Base-by-base conservation (phyloP, 1,139 yeast species). In the Yamadazyma songkhlaensis region DNA sequence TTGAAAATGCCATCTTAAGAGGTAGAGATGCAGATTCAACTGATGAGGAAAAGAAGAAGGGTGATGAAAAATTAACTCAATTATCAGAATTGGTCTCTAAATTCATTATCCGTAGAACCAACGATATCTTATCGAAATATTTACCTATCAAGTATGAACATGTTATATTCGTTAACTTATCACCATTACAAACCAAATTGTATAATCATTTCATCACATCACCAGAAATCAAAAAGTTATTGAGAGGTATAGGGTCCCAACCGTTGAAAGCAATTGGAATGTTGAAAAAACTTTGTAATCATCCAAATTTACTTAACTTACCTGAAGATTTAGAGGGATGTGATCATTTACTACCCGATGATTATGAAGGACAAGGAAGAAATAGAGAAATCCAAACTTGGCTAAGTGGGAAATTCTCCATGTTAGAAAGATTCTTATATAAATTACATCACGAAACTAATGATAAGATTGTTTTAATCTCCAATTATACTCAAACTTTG, bases 141-240 rank as follows among this genome's bases (percentile, higher is more conserved):
- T 69, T 92, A 41, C 98, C 98, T 0, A 87, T 94, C 47, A 92
- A 92, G 59, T 90, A 89, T 57, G 99, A 92, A 58, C 96, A 92
- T 59, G 98, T 92, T 30, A 83, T 92, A 11, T 92, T 92, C 57
- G 90, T 95, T 41, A 84, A 83, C 23, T 66, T 92, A 40, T 76
- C 94, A 2, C 89, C 89, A 1, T 73, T 90, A 64, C 99, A 92
- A 59, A 67, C 69, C 39, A 60, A 71, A 2, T 59, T 92, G 2
- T 92, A 92, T 55, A 68, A 77, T 41, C 84, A 84, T 51, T 87
- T 87, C 49, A 76, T 89, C 36, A 77, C 86, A 6, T 84, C 96
- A 2, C 90, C 95, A 1, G 95, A 84, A 37, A 84, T 88, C 46
- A 78, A 73, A 39, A 79, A 76, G 45, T 62, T 88, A 22, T 57